Base-by-base conservation (phyloP, 139 green algal species). In the Ettlia oleoabundans region DNA sequence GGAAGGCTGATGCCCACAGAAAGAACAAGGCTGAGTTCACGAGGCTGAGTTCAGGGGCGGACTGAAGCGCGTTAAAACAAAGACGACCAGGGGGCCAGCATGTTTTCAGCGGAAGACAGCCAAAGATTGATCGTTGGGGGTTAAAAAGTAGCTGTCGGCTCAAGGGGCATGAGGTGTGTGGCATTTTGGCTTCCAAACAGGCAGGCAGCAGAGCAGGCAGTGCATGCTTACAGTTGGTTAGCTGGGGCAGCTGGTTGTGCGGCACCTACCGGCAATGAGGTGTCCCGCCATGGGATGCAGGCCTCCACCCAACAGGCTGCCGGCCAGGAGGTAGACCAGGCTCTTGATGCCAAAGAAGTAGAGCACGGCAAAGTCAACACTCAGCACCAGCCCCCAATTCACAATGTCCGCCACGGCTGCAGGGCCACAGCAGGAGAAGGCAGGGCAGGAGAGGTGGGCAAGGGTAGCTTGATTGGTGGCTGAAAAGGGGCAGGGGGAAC, bases 221-320 rank as follows among this genome's bases (percentile, higher is more conserved):
- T 24, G 47, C 47, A 58, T 10, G 47, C 47, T 24, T 58, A 10
- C 10, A 58, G 47, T 58, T 58, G 47, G 47, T 58, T 58, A n/a
- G n/a, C n/a, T n/a, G n/a, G n/a, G n/a, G n/a, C n/a, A n/a, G n/a
- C n/a, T n/a, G n/a, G n/a, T n/a, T n/a, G 19, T 7, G 10, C 4
- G 33, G 9, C 67, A 35, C 68, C 1, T 42, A 76, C 53, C 73
- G 15, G 90, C 86, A 52, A 96, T 93, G 53, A 95, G 92, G 86
- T 95, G 92, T 38, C 91, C 92, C 18, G 88, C 92, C 74, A 94
- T 87, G 41, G 92, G 92, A 81, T 96, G 92, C 66, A 89, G 86
- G 26, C 90, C 89, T 24, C 89, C 90, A 19, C 87, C 90, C 47
- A 95, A 38, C 32, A 93, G 71, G 1, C 73, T 80, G 47, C 90